Conservation (phyloP, 2,329 filamentous ascomycete genomes). For the Penicillium rolfsii region DNA sequence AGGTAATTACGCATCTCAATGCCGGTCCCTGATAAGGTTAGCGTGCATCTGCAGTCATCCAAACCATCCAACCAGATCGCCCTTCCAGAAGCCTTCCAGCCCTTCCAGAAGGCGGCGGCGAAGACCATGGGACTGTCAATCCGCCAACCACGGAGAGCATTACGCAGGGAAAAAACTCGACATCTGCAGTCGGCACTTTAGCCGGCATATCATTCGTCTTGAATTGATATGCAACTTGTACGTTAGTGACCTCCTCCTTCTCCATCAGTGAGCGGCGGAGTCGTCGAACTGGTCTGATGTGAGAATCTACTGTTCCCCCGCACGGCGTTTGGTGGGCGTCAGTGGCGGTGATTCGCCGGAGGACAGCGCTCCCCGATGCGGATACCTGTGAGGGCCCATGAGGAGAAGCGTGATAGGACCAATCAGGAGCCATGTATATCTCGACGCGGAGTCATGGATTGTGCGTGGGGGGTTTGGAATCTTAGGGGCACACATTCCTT, state of each 20-base stretch:
- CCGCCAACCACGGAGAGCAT: slow-evolving; percentile 9
- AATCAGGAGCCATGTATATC: slow-evolving; percentile 15
- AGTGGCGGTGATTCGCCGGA: slow-evolving; percentile 24
- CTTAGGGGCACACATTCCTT: neutral
- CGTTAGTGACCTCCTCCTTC: neutral
- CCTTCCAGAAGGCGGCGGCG: slow-evolving; percentile 12
- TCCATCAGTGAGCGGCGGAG: neutral
- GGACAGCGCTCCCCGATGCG: slow-evolving; percentile 26
- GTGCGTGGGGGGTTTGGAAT: neutral
- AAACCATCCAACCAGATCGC: slow-evolving; percentile 22
- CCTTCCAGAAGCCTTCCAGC: slow-evolving; percentile 31
- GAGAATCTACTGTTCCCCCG: slow-evolving; percentile 2
- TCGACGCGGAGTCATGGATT: slow-evolving; percentile 2
- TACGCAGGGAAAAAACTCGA: neutral
- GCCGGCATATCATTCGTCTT: neutral
- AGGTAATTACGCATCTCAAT: neutral
- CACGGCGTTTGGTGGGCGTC: neutral
- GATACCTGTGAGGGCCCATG: slow-evolving; percentile 24
- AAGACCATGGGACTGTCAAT: slow-evolving; percentile 21
- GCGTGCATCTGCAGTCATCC: neutral
- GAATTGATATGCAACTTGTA: neutral
- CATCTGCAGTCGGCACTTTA: neutral
- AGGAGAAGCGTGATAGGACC: neutral
- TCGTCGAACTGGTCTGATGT: neutral
- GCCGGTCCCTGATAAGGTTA: neutral